Conservation (phyloP, 345 rosid species). For the Laguncularia racemosa region DNA sequence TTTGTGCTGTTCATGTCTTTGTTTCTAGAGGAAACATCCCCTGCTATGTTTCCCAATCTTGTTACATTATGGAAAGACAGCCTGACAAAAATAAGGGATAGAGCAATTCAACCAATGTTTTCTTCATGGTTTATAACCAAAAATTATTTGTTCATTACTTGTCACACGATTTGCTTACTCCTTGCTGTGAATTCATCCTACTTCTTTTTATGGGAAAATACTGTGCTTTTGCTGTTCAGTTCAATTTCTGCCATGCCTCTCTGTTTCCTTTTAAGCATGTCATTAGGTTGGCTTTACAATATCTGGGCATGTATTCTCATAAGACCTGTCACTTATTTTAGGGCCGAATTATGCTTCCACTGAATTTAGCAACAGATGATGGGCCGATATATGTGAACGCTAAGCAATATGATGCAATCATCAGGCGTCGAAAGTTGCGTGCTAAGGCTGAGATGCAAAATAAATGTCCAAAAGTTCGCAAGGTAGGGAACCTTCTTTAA, state of each 20-base stretch:
- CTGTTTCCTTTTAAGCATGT: background rate
- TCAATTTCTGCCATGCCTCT: background rate
- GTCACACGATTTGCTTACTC: too few relatives aligned
- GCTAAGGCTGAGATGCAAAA: conserved; percentile 76
- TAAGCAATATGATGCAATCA: conserved; percentile 92
- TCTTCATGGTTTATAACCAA: too few relatives aligned
- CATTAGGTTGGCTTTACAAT: background rate
- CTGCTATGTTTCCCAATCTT: too few relatives aligned
- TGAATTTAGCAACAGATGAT: conserved; percentile 59
- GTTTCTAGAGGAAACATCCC: too few relatives aligned
- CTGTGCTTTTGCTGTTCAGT: too few relatives aligned
- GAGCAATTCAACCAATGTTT: too few relatives aligned
- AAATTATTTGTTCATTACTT: too few relatives aligned
- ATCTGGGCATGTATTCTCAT: background rate
- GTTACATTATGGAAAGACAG: too few relatives aligned
- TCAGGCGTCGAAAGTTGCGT: conserved; percentile 82
- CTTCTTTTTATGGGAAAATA: too few relatives aligned
- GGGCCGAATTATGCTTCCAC: conserved; percentile 84
- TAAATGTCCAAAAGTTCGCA: conserved; percentile 38
- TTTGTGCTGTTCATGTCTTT: too few relatives aligned
- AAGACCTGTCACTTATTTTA: conserved; percentile 9
- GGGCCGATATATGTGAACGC: conserved; percentile 90
- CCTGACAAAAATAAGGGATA: too few relatives aligned
- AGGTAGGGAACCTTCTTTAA: conserved; percentile 35
- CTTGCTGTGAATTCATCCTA: too few relatives aligned